Evolutionary conservation across 2,329 filamentous ascomycete genomes (phyloP).

Genomic region (Botryotinia calthae): DNA sequence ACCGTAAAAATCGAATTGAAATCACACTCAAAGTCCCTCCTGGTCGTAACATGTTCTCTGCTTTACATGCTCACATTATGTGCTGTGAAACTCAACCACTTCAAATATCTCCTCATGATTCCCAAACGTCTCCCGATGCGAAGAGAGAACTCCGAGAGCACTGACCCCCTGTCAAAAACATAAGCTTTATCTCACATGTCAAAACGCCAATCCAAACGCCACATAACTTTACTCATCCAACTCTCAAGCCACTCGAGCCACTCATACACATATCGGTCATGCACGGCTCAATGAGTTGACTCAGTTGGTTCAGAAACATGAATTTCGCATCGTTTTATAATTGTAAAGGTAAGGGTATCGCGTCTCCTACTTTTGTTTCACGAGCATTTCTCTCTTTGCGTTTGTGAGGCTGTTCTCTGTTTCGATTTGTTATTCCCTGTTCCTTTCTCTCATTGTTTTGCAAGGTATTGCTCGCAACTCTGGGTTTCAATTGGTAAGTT

Average conservation of each 20-base stretch:
- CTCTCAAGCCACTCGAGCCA: not conserved
- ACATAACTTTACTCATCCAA: not conserved
- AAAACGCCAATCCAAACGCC: not conserved
- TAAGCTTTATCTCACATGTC: slow-evolving; percentile 6
- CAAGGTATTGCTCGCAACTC: not conserved
- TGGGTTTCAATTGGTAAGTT: not conserved
- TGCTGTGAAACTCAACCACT: not conserved
- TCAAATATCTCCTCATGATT: not conserved
- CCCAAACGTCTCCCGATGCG: not conserved
- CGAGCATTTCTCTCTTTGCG: not conserved
- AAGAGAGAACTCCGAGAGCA: not conserved
- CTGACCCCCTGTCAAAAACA: not conserved
- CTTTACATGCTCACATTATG: not conserved
- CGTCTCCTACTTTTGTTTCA: not conserved
- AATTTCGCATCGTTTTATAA: not conserved
- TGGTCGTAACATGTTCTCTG: not conserved
- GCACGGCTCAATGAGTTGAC: not conserved
- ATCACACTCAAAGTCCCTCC: not conserved
- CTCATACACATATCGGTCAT: not conserved
- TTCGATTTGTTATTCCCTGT: not conserved
- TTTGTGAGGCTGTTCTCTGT: not conserved
- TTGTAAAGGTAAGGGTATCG: not conserved
- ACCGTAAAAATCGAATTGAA: not conserved
- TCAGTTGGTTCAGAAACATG: not conserved
- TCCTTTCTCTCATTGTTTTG: not conserved